These are phyloP conservation scores for Puccinia polysora DNA, from an alignment of 1,284 basidiomycete species.

Conservation along the genomic window DNA sequence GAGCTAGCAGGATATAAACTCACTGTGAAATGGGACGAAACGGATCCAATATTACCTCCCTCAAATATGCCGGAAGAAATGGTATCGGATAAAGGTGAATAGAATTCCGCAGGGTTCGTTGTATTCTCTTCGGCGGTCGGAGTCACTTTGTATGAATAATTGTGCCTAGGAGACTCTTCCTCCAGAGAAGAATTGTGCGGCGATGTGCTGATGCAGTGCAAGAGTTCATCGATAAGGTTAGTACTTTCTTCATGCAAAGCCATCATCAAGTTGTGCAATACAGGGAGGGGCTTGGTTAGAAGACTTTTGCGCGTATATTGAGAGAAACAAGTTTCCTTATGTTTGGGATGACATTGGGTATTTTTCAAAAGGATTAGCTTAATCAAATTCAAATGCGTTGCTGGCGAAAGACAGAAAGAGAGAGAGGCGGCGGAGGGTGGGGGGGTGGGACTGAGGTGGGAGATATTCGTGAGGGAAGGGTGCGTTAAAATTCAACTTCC, in stretches of 20 bases:
- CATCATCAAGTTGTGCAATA: constrained; percentile 19
- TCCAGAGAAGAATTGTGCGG: constrained; percentile 13
- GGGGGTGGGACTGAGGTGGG: background rate
- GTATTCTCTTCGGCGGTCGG: constrained; percentile 1
- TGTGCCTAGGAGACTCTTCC: constrained; percentile 12
- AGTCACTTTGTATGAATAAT: background rate
- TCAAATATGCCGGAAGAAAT: constrained; percentile 5
- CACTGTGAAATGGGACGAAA: constrained; percentile 5
- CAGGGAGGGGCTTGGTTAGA: background rate
- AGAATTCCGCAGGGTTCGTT: constrained; percentile 2
- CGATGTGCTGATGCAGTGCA: constrained; percentile 22
- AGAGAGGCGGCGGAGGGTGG: background rate
- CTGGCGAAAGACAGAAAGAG: constrained; percentile 2
- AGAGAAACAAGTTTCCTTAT: background rate
- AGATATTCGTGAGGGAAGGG: too few relatives aligned
- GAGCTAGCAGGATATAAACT: background rate
- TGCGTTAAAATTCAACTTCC: background rate
- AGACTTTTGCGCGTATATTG: background rate
- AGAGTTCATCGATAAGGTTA: constrained; percentile 33
- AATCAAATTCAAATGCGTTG: constrained; percentile 9
- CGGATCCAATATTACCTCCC: background rate
- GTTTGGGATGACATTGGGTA: constrained; percentile 2
- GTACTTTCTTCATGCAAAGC: constrained; percentile 36
- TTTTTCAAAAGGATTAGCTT: background rate
- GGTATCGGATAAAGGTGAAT: constrained; percentile 15